A percentile compares a stretch with the other conserved stretches of the same genome.
These are phyloP conservation scores for Acanthamoeba divionensis DNA, from an alignment of 208 protist genomes.

Conservation along the genomic window DNA sequence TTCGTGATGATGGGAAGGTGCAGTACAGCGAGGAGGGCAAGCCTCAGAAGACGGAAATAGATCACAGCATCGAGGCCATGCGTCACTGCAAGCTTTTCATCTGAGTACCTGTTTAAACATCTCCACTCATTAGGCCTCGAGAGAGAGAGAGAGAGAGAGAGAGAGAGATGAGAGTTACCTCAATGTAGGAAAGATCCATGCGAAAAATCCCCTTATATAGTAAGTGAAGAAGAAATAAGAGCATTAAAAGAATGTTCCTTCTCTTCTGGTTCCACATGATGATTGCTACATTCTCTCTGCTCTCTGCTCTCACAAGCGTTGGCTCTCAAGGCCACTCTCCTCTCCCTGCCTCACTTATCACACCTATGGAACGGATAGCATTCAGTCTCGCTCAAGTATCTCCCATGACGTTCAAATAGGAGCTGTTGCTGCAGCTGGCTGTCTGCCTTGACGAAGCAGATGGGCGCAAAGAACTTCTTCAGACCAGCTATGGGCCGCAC, in stretches of 20 bases:
- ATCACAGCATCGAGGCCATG: conserved; percentile 22
- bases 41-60: not conserved
- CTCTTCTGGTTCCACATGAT: too few species aligned
- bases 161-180: not conserved
- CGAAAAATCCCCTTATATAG: not conserved
- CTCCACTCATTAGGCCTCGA: not conserved
- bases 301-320: too few species aligned
- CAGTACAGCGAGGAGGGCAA: not conserved
- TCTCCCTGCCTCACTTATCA: too few species aligned
- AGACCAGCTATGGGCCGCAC: not conserved
- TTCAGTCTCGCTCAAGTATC: not conserved
- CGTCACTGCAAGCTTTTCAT: not conserved
- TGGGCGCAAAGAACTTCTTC: not conserved
- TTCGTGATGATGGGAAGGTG: too few species aligned
- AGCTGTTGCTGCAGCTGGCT: not conserved
- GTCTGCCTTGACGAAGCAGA: conserved; percentile 1
- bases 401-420: not conserved
- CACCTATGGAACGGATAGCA: conserved; percentile 22
- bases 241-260: too few species aligned
- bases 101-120: not conserved
- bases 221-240: too few species aligned
- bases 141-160: not conserved
- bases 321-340: too few species aligned
- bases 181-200: not conserved
- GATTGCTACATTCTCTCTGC: too few species aligned